Evolutionary conservation across 805 yeast species (phyloP).

Genomic region (Jamesozyma hellenica): DNA sequence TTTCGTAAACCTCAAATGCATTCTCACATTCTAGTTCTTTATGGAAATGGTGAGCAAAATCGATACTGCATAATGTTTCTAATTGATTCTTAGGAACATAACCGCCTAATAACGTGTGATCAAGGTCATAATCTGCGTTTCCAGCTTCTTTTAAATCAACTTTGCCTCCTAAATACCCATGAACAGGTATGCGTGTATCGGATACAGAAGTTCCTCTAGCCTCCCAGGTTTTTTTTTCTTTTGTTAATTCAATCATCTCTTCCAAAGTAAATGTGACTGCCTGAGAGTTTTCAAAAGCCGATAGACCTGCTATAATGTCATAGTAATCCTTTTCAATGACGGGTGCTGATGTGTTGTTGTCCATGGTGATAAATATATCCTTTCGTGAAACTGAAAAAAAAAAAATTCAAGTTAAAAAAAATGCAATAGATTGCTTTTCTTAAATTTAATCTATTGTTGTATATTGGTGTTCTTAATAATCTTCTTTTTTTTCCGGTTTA

Average conservation of each 20-base stretch:
- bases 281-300: constrained; percentile 25
- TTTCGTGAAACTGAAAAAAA: too few species aligned
- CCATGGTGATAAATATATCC: too few species aligned
- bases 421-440: too few species aligned
- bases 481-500: too few species aligned
- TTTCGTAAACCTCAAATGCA: constrained; percentile 21
- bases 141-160: constrained; percentile 19
- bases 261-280: constrained; percentile 18
- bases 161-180: constrained; percentile 26
- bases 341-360: too few species aligned
- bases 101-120: constrained; percentile 26
- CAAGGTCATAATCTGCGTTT: constrained; percentile 19
- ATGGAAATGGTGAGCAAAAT: constrained; percentile 28
- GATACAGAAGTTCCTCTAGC: constrained; percentile 1
- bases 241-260: constrained; percentile 21
- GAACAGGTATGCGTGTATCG: constrained; percentile 16
- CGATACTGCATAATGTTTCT: constrained; percentile 26
- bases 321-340: constrained; percentile 11
- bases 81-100: constrained; percentile 26
- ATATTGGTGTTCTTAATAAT: too few species aligned
- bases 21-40: constrained; percentile 22
- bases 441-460: too few species aligned
- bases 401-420: too few species aligned
- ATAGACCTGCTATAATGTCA: constrained; percentile 24
- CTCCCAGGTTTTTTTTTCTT: constrained; percentile 6